Percentiles rank a stretch among this genome's conserved stretches.
Evolutionary conservation across 805 yeast species (phyloP).

Genomic region (Candida argentea): DNA sequence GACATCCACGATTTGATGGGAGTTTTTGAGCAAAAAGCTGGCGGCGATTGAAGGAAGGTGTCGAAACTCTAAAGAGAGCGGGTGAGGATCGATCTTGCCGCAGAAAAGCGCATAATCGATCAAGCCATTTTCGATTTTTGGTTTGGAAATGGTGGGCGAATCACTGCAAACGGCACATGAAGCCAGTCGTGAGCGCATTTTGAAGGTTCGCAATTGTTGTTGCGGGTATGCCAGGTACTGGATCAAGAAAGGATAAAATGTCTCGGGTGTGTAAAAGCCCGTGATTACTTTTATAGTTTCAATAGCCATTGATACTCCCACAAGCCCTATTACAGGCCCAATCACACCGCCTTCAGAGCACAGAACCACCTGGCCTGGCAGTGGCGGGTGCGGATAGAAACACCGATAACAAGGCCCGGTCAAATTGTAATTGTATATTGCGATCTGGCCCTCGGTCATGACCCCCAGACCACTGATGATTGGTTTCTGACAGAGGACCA

Average conservation of each 20-base stretch:
- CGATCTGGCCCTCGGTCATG: conserved; percentile 82
- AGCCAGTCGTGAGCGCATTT: conserved; percentile 60
- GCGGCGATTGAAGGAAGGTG: conserved; percentile 29
- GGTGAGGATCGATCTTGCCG: conserved; percentile 45
- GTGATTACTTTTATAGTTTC: conserved; percentile 73
- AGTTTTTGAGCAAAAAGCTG: conserved; percentile 6
- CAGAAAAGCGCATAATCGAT: conserved; percentile 69
- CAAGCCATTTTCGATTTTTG: conserved; percentile 33
- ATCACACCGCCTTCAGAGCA: conserved; percentile 92
- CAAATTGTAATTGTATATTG: conserved; percentile 56
- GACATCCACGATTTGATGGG: conserved; percentile 49
- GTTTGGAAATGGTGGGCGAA: conserved; percentile 38
- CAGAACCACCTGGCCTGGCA: conserved; percentile 68
- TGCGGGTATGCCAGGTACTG: conserved; percentile 59
- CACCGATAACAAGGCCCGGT: conserved; percentile 92
- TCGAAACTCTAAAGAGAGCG: conserved; percentile 35
- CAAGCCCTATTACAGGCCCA: conserved; percentile 92
- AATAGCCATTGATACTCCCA: conserved; percentile 82
- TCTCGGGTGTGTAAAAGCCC: conserved; percentile 37
- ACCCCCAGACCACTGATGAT: conserved; percentile 89
- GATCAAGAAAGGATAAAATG: conserved; percentile 59
- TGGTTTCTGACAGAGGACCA: conserved; percentile 58
- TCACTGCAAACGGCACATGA: conserved; percentile 60
- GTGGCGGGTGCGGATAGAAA: conserved; percentile 84
- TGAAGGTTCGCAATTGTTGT: conserved; percentile 61